These are phyloP conservation scores for Fonsecaea multimorphosa DNA, from an alignment of 2,329 filamentous ascomycete genomes.

Conservation along the genomic window DNA sequence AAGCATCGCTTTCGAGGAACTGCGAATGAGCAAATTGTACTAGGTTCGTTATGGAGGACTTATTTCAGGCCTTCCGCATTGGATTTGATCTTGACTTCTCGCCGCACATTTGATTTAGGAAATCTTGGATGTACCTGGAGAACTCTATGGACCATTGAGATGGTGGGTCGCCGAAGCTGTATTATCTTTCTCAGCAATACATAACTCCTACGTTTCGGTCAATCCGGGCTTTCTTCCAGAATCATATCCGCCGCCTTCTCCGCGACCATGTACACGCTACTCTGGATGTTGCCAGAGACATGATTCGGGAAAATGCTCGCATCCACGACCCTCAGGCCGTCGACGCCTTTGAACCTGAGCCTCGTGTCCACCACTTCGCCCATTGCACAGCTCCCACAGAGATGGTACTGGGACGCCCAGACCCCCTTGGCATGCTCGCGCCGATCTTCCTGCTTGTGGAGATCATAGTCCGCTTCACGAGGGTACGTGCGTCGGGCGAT, in stretches of 20 bases:
- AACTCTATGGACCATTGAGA: too few species aligned
- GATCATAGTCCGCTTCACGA: not conserved
- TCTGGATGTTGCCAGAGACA: constrained; percentile 42
- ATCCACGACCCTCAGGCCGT: constrained; percentile 42
- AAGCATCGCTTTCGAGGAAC: too few species aligned
- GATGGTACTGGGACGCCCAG: not conserved
- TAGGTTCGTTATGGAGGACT: too few species aligned
- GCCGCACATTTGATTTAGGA: too few species aligned
- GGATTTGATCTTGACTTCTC: too few species aligned
- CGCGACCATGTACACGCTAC: constrained; percentile 45
- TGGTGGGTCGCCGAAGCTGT: not conserved
- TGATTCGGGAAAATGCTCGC: constrained; percentile 44
- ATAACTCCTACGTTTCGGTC: too few species aligned
- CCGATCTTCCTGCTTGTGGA: not conserved
- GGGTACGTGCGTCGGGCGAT: constrained; percentile 4
- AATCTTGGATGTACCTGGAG: too few species aligned
- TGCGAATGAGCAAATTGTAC: too few species aligned
- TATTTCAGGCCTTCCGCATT: too few species aligned
- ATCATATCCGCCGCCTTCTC: constrained; percentile 47
- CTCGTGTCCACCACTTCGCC: constrained; percentile 6
- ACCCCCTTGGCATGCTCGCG: not conserved
- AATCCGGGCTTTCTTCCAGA: constrained; percentile 37
- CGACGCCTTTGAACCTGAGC: not conserved
- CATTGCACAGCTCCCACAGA: constrained; percentile 4
- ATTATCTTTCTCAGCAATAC: too few species aligned